Base-by-base conservation (phyloP, 2,329 filamentous ascomycete species). In the Fusarium circinatum region DNA sequence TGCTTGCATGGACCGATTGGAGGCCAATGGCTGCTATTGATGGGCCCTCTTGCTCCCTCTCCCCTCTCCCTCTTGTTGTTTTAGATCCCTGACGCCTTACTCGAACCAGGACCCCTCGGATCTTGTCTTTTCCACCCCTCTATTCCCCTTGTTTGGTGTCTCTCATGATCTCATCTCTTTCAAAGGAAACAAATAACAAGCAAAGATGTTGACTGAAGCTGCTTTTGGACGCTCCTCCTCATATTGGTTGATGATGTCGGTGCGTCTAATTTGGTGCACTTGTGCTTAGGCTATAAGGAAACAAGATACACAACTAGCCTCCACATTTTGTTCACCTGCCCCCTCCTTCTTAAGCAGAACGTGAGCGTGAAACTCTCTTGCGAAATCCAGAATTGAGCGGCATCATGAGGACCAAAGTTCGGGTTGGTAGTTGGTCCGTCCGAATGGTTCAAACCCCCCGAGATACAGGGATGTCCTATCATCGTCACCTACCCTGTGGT, bases 1-100 rank as follows among this genome's bases (percentile, higher is more conserved):
- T 75, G 72, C 72, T 75, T 75, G 72, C 72, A 75, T 72, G 45
- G 59, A n/a, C 38, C 26, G 14, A 58, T 58, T 17, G n/a, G 20
- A 34, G 41, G 41, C 41, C 41, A 36, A 38, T 48, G 20, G 30
- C 32, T 49, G 54, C n/a, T 45, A 44, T 20, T 44, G 34, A 57
- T 42, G n/a, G 36, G 52, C 36, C 36, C 38, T 56, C 34, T 24
- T 18, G 17, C 15, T 30, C 44, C 36, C 32, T 42, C 49, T 52
- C 44, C 44, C 44, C 32, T 42, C 49, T 52, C 44, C 44, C 32
- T 45, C 39, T 48, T 48, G 22, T 62, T 17, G 41, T 38, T 65
- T 55, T 45, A 59, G 57, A 26, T 45, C 32, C 41, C 64, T 30
- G 39, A 48, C 58, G 42, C 55, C 57, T 28, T 57, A 52, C 44